Percentiles rank a stretch among this genome's conserved stretches.
These are phyloP conservation scores for Penicillium occitanis DNA, from an alignment of 2,329 filamentous ascomycete genomes.

Conservation along the genomic window DNA sequence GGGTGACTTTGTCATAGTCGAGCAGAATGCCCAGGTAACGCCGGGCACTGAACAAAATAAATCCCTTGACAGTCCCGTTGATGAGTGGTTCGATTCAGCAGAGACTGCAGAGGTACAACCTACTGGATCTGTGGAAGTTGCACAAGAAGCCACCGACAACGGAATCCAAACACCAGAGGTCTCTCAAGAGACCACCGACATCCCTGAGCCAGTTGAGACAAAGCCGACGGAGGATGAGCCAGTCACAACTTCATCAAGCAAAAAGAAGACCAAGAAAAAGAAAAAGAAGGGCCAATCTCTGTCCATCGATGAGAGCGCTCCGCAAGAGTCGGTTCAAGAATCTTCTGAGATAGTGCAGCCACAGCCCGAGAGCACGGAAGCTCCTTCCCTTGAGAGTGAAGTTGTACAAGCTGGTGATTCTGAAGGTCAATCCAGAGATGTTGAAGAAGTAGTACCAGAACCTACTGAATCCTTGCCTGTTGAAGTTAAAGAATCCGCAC, in stretches of 20 bases:
- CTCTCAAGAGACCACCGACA: background rate
- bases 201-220: background rate
- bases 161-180: background rate
- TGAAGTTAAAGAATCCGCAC: background rate
- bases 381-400: background rate
- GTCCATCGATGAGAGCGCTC: slow-evolving; percentile 6
- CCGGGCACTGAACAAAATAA: background rate
- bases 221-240: background rate
- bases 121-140: background rate
- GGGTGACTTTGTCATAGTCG: background rate
- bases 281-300: slow-evolving; percentile 29
- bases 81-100: slow-evolving; percentile 9
- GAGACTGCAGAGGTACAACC: slow-evolving; percentile 2
- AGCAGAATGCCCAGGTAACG: background rate
- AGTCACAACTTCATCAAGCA: slow-evolving; percentile 5
- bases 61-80: background rate
- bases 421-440: background rate
- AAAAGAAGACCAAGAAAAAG: slow-evolving; percentile 33
- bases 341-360: slow-evolving; percentile 1
- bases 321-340: slow-evolving; percentile 5
- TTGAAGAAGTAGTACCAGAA: background rate
- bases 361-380: slow-evolving; percentile 5
- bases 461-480: background rate
- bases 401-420: background rate
- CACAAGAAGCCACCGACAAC: background rate